These are phyloP conservation scores for Nemania bipapillata DNA, from an alignment of 2,329 filamentous ascomycete species.

Conservation along the genomic window DNA sequence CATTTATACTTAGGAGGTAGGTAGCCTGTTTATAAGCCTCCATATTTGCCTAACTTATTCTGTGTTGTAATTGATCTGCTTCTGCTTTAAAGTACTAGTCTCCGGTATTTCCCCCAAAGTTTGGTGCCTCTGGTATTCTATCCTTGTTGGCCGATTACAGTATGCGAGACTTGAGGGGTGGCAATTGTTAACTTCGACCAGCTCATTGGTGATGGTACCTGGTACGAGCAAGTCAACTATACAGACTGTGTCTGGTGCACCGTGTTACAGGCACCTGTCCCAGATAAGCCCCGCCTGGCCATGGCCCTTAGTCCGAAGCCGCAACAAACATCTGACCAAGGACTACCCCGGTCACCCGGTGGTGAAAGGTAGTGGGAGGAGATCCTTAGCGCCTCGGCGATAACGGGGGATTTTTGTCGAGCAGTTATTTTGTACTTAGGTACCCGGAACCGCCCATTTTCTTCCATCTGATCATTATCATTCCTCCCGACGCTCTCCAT, in stretches of 20 bases:
- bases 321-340: conserved; percentile 32
- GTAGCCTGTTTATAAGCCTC: too few species aligned
- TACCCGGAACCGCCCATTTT: conserved; percentile 32
- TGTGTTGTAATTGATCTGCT: too few species aligned
- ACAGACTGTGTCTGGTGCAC: conserved; percentile 27
- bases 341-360: conserved; percentile 20
- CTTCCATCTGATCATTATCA: conserved; percentile 15
- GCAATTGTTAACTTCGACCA: background rate
- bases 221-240: conserved; percentile 3
- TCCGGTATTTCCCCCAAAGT: too few species aligned
- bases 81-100: too few species aligned
- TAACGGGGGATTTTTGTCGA: conserved; percentile 25
- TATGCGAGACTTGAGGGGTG: background rate
- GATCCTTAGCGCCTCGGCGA: conserved; percentile 33
- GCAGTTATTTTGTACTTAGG: conserved; percentile 24
- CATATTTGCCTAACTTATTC: too few species aligned
- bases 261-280: conserved; percentile 24
- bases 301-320: conserved; percentile 37
- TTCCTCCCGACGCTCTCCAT: background rate
- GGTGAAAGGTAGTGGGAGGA: conserved; percentile 10
- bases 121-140: too few species aligned
- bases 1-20: too few species aligned
- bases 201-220: conserved; percentile 15
- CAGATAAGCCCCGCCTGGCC: conserved; percentile 29
- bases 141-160: background rate